Base-by-base conservation (phyloP, 192 early-diverging fungal genomes). In the Spinellus fusiger region DNA sequence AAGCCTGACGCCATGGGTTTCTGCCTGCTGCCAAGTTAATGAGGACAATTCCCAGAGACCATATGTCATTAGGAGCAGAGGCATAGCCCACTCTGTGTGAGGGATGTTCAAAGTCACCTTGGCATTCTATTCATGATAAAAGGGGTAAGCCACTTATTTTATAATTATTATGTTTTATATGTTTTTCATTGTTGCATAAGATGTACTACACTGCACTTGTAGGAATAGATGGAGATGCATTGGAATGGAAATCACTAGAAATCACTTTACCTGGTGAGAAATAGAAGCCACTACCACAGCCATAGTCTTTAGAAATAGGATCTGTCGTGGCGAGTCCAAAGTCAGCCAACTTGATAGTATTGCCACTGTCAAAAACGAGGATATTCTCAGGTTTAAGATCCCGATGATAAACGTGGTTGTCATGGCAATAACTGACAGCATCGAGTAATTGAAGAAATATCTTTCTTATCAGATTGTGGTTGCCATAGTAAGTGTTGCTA, bases 301-400 rank as follows among this genome's bases (percentile, higher is more conserved):
- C 93, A 80, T 89, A 89, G 66, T 93, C 94, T 31, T 66, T 78
- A n/a, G 91, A 92, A 56, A 84, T 80, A 55, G 82, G 76, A 64
- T 91, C 84, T 56, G 78, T 83, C 32, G 94, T 96, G 16, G 94
- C 89, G 35, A 96, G 85, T 15, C 94, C 94, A 86, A 96, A 96
- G 73, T 96, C 94, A 9, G 89, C 89, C 27, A 96, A 74, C 76
- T 93, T 94, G 50, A 94, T 65, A 32, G 78, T 81, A 20, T 77
- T 77, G 37, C 85, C 81, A 28, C 78, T 81, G 52, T 82, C 83
- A 53, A 68, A 68, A 20, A 79, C 69, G 1, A 88, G 61, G 35
- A 90, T 83, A 74, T 90, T 89, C 62, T 90, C 87, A 9, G 85
- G 86, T 71, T 98, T 96, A 59, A 98, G 66, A 73, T 98, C 94